These are phyloP conservation scores for Mycena galopus DNA, from an alignment of 768 basidiomycete genomes.

Conservation along the genomic window DNA sequence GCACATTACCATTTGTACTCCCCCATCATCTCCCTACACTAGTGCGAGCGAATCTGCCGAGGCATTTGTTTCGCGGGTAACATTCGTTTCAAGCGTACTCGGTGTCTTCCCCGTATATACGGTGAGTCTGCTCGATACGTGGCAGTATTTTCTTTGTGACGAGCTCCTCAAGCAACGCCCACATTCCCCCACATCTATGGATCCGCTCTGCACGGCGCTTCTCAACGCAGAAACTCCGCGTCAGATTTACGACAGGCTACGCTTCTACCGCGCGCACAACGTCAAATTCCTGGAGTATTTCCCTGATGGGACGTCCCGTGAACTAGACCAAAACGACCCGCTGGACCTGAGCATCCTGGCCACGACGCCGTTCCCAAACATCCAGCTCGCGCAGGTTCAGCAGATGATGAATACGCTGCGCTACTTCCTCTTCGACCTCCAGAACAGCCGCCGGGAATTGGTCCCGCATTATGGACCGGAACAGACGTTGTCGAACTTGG, in stretches of 20 bases:
- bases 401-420: conserved; percentile 30
- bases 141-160: neutral
- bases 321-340: conserved; percentile 10
- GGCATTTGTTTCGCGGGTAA: neutral
- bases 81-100: neutral
- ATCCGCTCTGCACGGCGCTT: conserved; percentile 18
- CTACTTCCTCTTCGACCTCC: conserved; percentile 32
- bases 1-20: neutral
- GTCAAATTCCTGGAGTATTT: conserved; percentile 31
- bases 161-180: neutral
- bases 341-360: conserved; percentile 21
- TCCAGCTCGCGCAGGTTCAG: conserved; percentile 8
- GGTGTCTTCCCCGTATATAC: neutral
- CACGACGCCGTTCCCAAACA: conserved; percentile 12
- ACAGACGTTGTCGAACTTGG: conserved; percentile 29
- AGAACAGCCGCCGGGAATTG: conserved; percentile 22
- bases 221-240: conserved; percentile 18
- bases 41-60: neutral
- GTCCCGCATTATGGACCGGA: conserved; percentile 23
- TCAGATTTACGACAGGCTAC: conserved; percentile 19
- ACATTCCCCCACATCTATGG: conserved; percentile 1
- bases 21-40: neutral
- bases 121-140: neutral
- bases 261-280: conserved; percentile 19
- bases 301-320: conserved; percentile 22